Base-by-base conservation (phyloP, 1,284 basidiomycete genomes). In the Meripilus lineatus region DNA sequence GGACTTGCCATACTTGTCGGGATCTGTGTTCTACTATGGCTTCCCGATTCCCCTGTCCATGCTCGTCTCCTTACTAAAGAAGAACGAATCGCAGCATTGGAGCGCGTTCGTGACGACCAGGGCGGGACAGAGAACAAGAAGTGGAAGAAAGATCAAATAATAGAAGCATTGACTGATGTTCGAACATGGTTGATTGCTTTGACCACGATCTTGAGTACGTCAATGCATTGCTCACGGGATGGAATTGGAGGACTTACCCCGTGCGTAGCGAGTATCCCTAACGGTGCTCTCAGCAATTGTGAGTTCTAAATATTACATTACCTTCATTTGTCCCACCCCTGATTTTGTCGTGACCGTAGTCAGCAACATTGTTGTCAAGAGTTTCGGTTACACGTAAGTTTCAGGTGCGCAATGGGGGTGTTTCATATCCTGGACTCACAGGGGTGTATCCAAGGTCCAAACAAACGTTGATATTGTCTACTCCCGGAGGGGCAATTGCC, bases 101-200 rank as follows among this genome's bases (percentile, higher is more conserved):
- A 85, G 57, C 72, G 83, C 32, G 77, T 86, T n/a, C 73, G 79
- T 26, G 71, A 81, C 49, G 81, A 84, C 50, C 75, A 81, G 54
- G 76, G 75, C 28, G 84, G 83, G 1, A 81, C 73, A 0, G 71
- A 74, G 52, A 82, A 81, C 60, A 77, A 75, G 59, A 70, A 64
- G 3, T 62, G 79, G 55, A 85, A 87, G 66, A 73, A 66, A 54
- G 67, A 74, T 3, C 81, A 85, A 56, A 65, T 78, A 15, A 55
- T 70, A 24, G 80, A 85, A 56, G 77, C 81, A 0, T 42, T 82
- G 4, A 62, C 58, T 3, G 84, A 86, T 55, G 49, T 78, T n/a
- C 66, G 79, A 25, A 81, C 81, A 0, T 84, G 79, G 79, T 52
- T 84, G 15, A 72, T 85, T 35, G 72, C 80, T 11, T 53, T 84